These are phyloP conservation scores for Pyrenophora seminiperda DNA, from an alignment of 2,329 filamentous ascomycete species.

Conservation along the genomic window DNA sequence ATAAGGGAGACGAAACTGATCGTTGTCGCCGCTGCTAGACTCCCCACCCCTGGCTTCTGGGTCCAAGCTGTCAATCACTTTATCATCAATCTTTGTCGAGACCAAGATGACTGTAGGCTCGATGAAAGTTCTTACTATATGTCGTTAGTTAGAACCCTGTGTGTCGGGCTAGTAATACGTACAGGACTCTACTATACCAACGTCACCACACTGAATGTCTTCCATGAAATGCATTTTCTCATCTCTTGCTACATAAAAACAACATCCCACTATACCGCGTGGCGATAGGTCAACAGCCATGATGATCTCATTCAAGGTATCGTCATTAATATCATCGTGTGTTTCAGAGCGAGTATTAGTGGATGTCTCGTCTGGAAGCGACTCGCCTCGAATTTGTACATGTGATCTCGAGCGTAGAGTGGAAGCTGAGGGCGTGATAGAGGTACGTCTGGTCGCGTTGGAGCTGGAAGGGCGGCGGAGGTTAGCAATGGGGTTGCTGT, in stretches of 20 bases:
- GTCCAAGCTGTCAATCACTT: constrained; percentile 53
- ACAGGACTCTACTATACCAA: constrained; percentile 62
- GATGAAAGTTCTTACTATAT: constrained; percentile 64
- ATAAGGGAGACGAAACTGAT: constrained; percentile 62
- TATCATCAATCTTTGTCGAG: constrained; percentile 61
- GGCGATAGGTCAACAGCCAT: constrained; percentile 79
- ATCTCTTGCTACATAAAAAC: constrained; percentile 75
- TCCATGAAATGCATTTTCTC: constrained; percentile 76
- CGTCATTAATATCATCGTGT: constrained; percentile 48
- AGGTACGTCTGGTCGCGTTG: constrained; percentile 10
- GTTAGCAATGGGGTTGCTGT: constrained; percentile 11
- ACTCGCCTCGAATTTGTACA: neutral
- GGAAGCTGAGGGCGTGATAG: constrained; percentile 17
- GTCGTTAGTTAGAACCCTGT: neutral
- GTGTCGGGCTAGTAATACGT: constrained; percentile 18
- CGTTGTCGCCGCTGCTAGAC: constrained; percentile 42
- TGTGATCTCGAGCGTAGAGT: constrained; percentile 4
- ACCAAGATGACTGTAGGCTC: constrained; percentile 65
- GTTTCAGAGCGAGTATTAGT: constrained; percentile 7
- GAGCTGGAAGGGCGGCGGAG: constrained; percentile 11
- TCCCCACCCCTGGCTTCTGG: constrained; percentile 47
- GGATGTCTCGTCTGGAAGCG: constrained; percentile 3
- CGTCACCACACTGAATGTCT: constrained; percentile 71
- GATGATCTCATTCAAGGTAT: constrained; percentile 69
- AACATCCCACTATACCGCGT: constrained; percentile 76